Evolutionary conservation across 2,329 filamentous ascomycete genomes (phyloP), one percentile per base, ranked within the genome.

Genomic region (Pseudopithomyces chartarum): DNA sequence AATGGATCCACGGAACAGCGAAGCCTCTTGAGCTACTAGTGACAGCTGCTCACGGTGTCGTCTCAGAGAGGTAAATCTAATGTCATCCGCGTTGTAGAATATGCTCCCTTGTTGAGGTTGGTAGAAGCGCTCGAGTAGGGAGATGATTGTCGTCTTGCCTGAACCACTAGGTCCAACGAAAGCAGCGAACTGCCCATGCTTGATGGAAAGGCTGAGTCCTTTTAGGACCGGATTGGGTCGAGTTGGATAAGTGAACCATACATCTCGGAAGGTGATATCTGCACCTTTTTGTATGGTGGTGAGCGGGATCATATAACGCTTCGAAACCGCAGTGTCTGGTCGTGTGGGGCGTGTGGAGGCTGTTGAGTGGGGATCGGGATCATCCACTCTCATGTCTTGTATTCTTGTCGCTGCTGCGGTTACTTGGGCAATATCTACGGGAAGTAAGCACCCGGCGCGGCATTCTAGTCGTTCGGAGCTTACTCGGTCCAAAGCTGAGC

Each of bases 171-270:
- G 89, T 26, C 94, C 94, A 11, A 97, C 93, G 2, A 97, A 51
- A 5, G 60, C 60, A n/a, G 60, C 58, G 17, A 63, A 63, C 39
- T 62, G 60, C 2, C 60, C 60, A 40, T 54, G 47, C 15, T 52
- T 47, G 10, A 62, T 60, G 38, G 46, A 32, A 10, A 48, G 17
- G 23, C 46, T 57, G 29, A 84, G 78, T 57, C 77, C 73, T 50
- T 65, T 68, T 11, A 97, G 94, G 48, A 97, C 90, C 1, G 87
- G 85, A 3, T 96, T 91, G 67, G 96, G 91, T 0, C 94, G 86
- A 2, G 92, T 96, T 3, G 93, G 94, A 69, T 97, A 97, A 67
- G 96, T 93, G 75, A 96, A 92, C 74, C 90, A 92, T 69, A 97
- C 83, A 64, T 91, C 84, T 62, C 87, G 84, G 23, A 98, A 82